These are phyloP conservation scores for Neotropicomus parvogracilis DNA, from an alignment of 1,284 basidiomycete species.

Conservation along the genomic window DNA sequence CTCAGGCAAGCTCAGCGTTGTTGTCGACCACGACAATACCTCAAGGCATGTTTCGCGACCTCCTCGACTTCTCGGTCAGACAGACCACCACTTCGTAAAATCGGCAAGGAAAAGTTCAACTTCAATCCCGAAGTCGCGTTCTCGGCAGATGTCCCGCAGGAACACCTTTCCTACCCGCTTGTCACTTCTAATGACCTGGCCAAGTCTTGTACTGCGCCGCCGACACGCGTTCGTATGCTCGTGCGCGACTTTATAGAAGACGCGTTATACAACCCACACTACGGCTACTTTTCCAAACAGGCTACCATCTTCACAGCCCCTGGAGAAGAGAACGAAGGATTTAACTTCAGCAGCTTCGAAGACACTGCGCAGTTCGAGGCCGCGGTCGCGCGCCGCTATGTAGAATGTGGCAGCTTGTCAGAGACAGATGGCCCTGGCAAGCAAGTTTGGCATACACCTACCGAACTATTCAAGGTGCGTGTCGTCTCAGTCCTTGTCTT, in stretches of 20 bases:
- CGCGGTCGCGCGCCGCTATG: conserved; percentile 74
- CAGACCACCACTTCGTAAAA: conserved; percentile 12
- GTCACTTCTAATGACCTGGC: conserved; percentile 74
- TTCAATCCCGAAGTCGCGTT: conserved; percentile 58
- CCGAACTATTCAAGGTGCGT: conserved; percentile 92
- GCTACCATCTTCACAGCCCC: conserved; percentile 81
- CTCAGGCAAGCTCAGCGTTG: conserved; percentile 17
- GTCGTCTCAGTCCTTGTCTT: conserved; percentile 9
- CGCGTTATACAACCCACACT: conserved; percentile 93
- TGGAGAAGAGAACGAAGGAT: conserved; percentile 45
- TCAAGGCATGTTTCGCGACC: conserved; percentile 29
- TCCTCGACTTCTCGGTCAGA: conserved; percentile 17
- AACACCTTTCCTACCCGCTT: conserved; percentile 55
- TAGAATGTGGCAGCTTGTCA: conserved; percentile 57
- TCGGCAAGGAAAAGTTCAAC: conserved; percentile 56
- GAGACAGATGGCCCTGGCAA: conserved; percentile 70
- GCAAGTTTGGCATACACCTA: conserved; percentile 99
- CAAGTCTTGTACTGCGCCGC: conserved; percentile 53
- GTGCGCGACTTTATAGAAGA: conserved; percentile 97
- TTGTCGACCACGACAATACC: conserved; percentile 21
- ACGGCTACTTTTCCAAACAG: conserved; percentile 95
- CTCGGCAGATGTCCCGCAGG: conserved; percentile 43
- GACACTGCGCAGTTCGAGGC: conserved; percentile 80
- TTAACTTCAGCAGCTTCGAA: conserved; percentile 70
- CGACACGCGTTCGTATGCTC: conserved; percentile 87